Evolutionary conservation across 2,329 filamentous ascomycete species (phyloP), one percentile per base, ranked within the genome.

Genomic region (Calonectria pseudoreteaudii): DNA sequence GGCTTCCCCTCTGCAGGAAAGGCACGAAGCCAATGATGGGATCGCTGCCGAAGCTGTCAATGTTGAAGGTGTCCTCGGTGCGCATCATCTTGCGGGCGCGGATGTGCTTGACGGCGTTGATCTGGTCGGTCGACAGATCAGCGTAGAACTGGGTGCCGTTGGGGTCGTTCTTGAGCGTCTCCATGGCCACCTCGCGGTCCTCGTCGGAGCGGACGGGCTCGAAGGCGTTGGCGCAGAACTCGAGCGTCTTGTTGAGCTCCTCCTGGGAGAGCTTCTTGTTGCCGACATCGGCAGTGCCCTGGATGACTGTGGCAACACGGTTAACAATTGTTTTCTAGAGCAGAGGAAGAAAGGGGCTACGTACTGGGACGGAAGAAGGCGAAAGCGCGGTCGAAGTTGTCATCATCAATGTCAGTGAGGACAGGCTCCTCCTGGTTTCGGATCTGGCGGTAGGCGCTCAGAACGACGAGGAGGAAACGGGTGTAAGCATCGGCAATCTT

Each of bases 401-500:
- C 80, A 72, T 88, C 86, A 31, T 87, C 82, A 16, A 82, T 82
- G 68, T 88, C 86, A 13, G 77, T 82, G 5, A 88, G 74, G 5
- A 89, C 80, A 0, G 85, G 83, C 67, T 84, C 78, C 10, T 87
- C 82, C 36, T 83, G 77, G 4, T 71, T 64, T 7, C 81, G 77
- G 20, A 89, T 88, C 76, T 89, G 87, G 76, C 84, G 78, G 31
- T 75, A 73, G 6, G 78, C 78, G 44, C 75, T 80, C 31, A 75
- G 70, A 9, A 81, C 80, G 0, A 77, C 78, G 5, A 82, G 47
- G 41, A 89, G 76, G 79, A 89, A 90, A 1, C 87, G 84, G 0
- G 86, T 86, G 75, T 90, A 90, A 5, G 82, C 83, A 58, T 87
- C 87, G 3, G 81, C 77, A 1, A 86, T 82, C 79, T 89, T 89